phyloP scores from a whole-genome alignment of 805 yeast genomes.

The Lipomyces chichibuensis region DNA sequence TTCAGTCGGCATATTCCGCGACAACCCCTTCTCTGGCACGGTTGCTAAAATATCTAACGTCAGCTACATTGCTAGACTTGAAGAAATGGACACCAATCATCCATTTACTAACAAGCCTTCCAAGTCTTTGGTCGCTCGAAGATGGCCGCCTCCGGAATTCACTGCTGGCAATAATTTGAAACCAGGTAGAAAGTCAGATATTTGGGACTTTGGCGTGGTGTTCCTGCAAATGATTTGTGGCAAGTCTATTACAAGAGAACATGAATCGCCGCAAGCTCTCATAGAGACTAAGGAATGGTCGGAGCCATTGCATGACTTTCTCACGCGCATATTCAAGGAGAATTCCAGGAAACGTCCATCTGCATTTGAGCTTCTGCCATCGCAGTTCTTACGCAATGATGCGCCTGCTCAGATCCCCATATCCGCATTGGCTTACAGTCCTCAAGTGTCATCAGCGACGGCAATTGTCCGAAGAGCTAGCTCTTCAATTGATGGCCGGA shows the following conservation, averaged over 20 bases:
- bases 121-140: slow-evolving; percentile 21
- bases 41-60: slow-evolving; percentile 55
- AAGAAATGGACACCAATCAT: slow-evolving; percentile 44
- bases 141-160: slow-evolving; percentile 85
- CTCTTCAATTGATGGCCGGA: slow-evolving; percentile 30
- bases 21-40: slow-evolving; percentile 57
- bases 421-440: slow-evolving; percentile 15
- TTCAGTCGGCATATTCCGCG: slow-evolving; percentile 58
- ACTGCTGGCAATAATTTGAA: slow-evolving; percentile 44
- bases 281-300: slow-evolving; percentile 54
- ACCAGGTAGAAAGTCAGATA: slow-evolving; percentile 81
- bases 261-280: slow-evolving; percentile 65
- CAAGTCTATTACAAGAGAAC: slow-evolving; percentile 56
- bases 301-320: slow-evolving; percentile 65
- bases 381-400: slow-evolving; percentile 71
- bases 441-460: slow-evolving; percentile 5
- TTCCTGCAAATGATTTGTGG: slow-evolving; percentile 71
- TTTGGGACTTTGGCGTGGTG: slow-evolving; percentile 88
- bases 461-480: slow-evolving; percentile 12
- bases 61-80: slow-evolving; percentile 35
- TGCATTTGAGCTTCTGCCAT: slow-evolving; percentile 82
- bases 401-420: slow-evolving; percentile 16
- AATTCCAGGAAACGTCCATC: slow-evolving; percentile 74
- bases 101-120: slow-evolving; percentile 36
- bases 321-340: slow-evolving; percentile 64